Evolutionary conservation across 2,329 filamentous ascomycete genomes (phyloP), one percentile per base, ranked within the genome.

Genomic region (Pseudogymnoascus sp.): DNA sequence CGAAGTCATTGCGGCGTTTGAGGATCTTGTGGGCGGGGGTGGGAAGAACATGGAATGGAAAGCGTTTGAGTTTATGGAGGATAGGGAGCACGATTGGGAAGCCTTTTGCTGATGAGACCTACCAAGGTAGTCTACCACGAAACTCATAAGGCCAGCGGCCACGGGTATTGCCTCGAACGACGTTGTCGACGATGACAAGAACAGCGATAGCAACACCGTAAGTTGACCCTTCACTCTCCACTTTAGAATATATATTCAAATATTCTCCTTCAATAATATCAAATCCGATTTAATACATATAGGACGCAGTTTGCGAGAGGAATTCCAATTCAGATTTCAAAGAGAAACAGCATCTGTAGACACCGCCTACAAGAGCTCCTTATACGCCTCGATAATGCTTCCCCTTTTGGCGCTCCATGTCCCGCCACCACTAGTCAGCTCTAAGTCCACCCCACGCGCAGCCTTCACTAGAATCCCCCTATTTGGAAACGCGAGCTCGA

Each of bases 361-460:
- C 7, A 40, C 37, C 37, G 15, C 9, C 37, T 40, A 29, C 27
- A 59, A 25, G 61, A 31, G 63, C 62, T 59, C 58, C 13, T 18
- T 36, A 5, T 33, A 59, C 7, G 58, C 58, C 15, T 36, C 18
- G 18, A 25, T 33, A 18, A 59, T 59, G 18, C 6, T 21, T 12
- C 18, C 35, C 58, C 7, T 9, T 13, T 31, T 12, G 21, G 29
- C 21, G 33, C 18, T 59, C 64, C 65, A 64, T 15, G 59, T 29
- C 10, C 55, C 60, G n/a, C 37, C 61, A 13, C 55, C 42, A 10
- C 29, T 61, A 59, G n/a, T 4, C 31, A 63, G n/a, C 27, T 39
- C 27, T 5, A 63, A 80, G 68, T 72, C 68, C 60, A 67, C 67
- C n/a, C 72, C 73, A 5, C 42, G 65, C 29, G 65, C 48, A 5